A percentile compares a stretch with the other conserved stretches of the same genome.
These are phyloP conservation scores for Fusarium sublunatum DNA, from an alignment of 2,329 filamentous ascomycete genomes.

Conservation along the genomic window DNA sequence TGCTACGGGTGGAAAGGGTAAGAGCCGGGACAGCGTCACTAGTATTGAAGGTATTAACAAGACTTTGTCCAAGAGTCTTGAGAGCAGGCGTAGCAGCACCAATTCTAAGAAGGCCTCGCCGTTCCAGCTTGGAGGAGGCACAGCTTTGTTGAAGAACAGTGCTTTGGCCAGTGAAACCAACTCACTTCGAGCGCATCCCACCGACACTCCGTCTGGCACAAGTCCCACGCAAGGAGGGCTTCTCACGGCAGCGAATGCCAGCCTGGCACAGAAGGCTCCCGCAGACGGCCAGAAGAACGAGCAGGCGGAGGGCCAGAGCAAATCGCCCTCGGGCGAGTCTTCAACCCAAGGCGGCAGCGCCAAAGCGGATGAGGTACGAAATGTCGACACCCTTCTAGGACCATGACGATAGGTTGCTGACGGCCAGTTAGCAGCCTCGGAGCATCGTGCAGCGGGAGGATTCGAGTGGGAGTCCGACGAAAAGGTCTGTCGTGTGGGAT, in stretches of 20 bases:
- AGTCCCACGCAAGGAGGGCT: constrained; percentile 55
- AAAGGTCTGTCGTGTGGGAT: constrained; percentile 70
- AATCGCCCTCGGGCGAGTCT: constrained; percentile 45
- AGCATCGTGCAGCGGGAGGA: constrained; percentile 54
- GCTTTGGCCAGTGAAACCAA: constrained; percentile 69
- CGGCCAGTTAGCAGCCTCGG: constrained; percentile 45
- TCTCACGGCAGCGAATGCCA: constrained; percentile 40
- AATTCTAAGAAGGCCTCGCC: constrained; percentile 81
- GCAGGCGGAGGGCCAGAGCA: constrained; percentile 34
- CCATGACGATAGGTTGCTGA: constrained; percentile 58
- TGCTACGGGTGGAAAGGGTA: constrained; percentile 58
- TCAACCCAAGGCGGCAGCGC: constrained; percentile 37
- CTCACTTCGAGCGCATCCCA: constrained; percentile 62
- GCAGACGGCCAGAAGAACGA: constrained; percentile 31
- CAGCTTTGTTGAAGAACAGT: constrained; percentile 60
- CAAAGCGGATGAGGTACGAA: constrained; percentile 64
- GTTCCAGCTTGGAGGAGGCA: constrained; percentile 58
- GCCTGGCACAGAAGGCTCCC: constrained; percentile 24
- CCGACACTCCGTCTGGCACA: constrained; percentile 55
- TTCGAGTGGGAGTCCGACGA: constrained; percentile 55
- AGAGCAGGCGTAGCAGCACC: constrained; percentile 89
- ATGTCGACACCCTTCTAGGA: constrained; percentile 63
- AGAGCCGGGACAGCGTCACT: constrained; percentile 59
- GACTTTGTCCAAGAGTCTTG: constrained; percentile 86
- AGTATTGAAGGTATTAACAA: constrained; percentile 80